Base-by-base conservation (phyloP, 192 early-diverging fungal species). In the Funneliformis geosporum region DNA sequence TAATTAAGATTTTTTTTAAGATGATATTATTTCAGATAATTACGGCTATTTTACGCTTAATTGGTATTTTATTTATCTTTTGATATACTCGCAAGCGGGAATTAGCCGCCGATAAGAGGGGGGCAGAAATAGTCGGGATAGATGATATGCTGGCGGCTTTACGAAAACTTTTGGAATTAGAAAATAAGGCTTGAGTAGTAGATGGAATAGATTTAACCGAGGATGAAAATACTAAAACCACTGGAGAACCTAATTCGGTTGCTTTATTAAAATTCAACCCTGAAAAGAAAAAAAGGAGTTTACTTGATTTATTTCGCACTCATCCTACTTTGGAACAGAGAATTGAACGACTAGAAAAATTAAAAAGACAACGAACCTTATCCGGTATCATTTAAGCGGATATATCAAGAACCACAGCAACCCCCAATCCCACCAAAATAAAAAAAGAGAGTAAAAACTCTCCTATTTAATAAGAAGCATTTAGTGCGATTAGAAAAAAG, bases 281-380 rank as follows among this genome's bases (percentile, higher is more conserved):
- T 3, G 70, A 72, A 72, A 72, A 72, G 46, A 72, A 72, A 50
- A 72, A 50, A 72, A 72, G n/a, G 23, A 42, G 70, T 47, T 44
- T 18, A 50, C n/a, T 72, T 44, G 70, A 72, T 47, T 72, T 72
- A 50, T 44, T 72, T 44, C 46, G 70, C 46, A 72, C 70, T 47
- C 70, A 72, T 44, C 70, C 70, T n/a, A 39, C 8, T 44, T 72
- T 72, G 46, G 70, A 72, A 44, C 33, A 72, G 25, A 72, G 70
- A 72, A 72, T 72, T 72, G 46, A 72, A 18, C 2, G 70, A 50
- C 40, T 72, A 44, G 70, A 72, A 72, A 72, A 50, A 72, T 44
- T 44, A 21, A 12, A 27, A 72, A 72, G 40, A 72, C 2, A 67
- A 27, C 4, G 4, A 67, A 27, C 3, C 28, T 25, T n/a, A n/a